A percentile compares a stretch with the other conserved stretches of the same genome.
These are phyloP conservation scores for Dactylellina haptotyla DNA, from an alignment of 2,329 filamentous ascomycete species.

Conservation along the genomic window DNA sequence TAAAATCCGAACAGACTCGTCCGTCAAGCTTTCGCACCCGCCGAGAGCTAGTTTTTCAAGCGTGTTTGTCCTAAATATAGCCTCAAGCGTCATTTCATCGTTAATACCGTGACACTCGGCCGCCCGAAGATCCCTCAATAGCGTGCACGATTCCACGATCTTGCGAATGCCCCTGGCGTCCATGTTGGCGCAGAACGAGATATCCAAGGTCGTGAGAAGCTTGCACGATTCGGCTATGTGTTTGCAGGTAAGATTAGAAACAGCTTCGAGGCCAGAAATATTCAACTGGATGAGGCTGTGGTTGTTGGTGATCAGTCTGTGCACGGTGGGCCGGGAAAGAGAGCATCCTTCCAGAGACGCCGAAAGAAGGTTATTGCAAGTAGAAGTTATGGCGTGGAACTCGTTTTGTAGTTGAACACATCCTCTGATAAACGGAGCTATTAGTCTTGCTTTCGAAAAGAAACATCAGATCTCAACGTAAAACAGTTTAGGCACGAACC, in stretches of 20 bases:
- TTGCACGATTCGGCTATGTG: constrained; percentile 84
- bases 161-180: constrained; percentile 78
- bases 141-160: constrained; percentile 77
- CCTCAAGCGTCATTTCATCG: constrained; percentile 74
- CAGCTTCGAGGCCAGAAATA: constrained; percentile 79
- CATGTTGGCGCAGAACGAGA: constrained; percentile 92
- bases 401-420: constrained; percentile 88
- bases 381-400: constrained; percentile 82
- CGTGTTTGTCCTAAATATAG: constrained; percentile 81
- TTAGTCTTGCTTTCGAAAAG: not conserved
- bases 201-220: constrained; percentile 82
- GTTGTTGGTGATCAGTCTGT: constrained; percentile 79
- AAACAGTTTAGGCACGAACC: constrained; percentile 60
- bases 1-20: constrained; percentile 77
- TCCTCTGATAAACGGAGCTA: constrained; percentile 64
- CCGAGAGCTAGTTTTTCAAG: constrained; percentile 84
- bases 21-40: constrained; percentile 80
- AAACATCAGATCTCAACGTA: not conserved
- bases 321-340: constrained; percentile 79
- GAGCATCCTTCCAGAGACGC: constrained; percentile 89
- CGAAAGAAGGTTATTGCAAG: constrained; percentile 86
- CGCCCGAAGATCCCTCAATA: constrained; percentile 80
- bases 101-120: constrained; percentile 85
- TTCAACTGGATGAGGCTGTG: constrained; percentile 83
- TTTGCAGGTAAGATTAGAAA: constrained; percentile 85